Evolutionary conservation across 352 stramenopile species (phyloP).

Genomic region (Pythium phragmiticola): DNA sequence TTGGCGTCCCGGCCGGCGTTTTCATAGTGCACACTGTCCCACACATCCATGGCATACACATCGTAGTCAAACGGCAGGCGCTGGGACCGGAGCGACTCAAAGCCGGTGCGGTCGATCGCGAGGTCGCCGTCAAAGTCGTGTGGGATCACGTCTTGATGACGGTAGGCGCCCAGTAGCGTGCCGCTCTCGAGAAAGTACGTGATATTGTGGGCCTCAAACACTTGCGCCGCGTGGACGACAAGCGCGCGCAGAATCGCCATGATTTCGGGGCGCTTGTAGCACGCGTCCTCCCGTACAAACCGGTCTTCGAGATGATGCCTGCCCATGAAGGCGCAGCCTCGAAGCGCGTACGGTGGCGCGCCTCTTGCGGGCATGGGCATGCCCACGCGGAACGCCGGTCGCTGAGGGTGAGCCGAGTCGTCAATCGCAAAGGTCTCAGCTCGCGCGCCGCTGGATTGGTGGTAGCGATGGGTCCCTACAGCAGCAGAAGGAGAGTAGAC

Average conservation of each 20-base stretch:
- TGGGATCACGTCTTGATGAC: constrained; percentile 28
- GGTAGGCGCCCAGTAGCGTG: constrained; percentile 29
- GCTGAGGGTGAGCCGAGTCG: background rate
- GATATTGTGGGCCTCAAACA: constrained; percentile 26
- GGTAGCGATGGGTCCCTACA: background rate
- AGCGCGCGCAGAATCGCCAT: constrained; percentile 29
- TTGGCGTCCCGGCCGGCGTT: constrained; percentile 20
- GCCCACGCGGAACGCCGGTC: constrained; percentile 11
- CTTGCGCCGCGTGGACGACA: constrained; percentile 15
- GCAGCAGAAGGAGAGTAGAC: background rate
- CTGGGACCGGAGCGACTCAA: constrained; percentile 12
- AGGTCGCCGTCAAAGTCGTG: constrained; percentile 32
- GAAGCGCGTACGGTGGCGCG: constrained; percentile 22
- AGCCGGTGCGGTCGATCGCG: constrained; percentile 19
- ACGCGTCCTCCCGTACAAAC: constrained; percentile 15
- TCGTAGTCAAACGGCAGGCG: constrained; percentile 14
- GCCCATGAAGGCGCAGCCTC: constrained; percentile 9
- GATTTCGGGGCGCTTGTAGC: constrained; percentile 18
- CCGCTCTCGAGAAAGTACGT: constrained; percentile 33
- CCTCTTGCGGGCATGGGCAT: constrained; percentile 19
- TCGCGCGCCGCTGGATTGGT: background rate
- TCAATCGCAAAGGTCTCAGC: background rate
- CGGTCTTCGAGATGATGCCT: constrained; percentile 22
- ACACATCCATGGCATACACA: constrained; percentile 28
- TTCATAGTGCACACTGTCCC: constrained; percentile 19